Percentiles rank a stretch among this genome's conserved stretches.
phyloP scores from a whole-genome alignment of 1,139 yeast genomes.

The Kurtzmaniella quercitrusa region DNA sequence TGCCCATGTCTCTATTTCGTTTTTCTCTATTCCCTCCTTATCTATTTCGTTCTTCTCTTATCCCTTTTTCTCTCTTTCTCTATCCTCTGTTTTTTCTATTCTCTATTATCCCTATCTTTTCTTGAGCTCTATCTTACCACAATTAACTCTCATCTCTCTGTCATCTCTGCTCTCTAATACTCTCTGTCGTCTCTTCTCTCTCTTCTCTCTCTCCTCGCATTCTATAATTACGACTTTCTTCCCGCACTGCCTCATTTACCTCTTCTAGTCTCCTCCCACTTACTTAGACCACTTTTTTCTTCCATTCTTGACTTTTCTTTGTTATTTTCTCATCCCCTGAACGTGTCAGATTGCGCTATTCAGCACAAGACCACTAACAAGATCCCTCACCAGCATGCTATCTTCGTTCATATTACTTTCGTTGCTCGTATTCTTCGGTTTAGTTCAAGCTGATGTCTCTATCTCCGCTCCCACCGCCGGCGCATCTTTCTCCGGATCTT shows the following conservation, averaged over 20 bases:
- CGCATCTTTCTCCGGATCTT: slow-evolving; percentile 44
- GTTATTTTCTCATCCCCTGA: neutral
- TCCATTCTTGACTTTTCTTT: no score
- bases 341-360: slow-evolving; percentile 1
- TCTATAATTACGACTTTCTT: neutral
- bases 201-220: neutral
- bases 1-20: no score
- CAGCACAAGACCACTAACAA: neutral
- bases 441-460: slow-evolving; percentile 52
- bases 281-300: neutral
- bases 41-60: no score
- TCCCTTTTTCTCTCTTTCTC: no score
- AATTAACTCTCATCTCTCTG: no score
- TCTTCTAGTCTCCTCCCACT: neutral
- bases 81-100: no score
- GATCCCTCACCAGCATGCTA: neutral
- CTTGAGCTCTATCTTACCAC: no score
- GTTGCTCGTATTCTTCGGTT: neutral
- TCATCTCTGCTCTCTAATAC: no score
- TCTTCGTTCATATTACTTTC: neutral
- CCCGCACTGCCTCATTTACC: neutral
- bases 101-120: no score
- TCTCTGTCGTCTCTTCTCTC: no score
- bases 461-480: slow-evolving; percentile 50
- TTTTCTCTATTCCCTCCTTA: no score